phyloP scores from a whole-genome alignment of 345 rosid species.

The Pistacia atlantica region DNA sequence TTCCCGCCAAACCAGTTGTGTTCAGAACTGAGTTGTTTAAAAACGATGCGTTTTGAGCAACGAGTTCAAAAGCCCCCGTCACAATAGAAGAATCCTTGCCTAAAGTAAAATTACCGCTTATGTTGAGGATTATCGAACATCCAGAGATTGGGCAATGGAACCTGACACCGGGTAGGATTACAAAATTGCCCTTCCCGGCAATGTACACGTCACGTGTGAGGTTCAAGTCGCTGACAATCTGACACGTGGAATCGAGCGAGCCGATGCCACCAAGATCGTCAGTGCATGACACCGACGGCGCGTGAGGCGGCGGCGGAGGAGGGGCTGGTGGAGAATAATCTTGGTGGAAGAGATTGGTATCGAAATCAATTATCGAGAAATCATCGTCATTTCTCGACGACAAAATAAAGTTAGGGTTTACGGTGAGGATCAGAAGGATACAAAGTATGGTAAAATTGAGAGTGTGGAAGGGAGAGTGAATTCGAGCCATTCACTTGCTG shows the following conservation, averaged over 20 bases:
- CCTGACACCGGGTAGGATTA: constrained; percentile 68
- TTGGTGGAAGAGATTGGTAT: constrained; percentile 61
- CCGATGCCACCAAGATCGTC: constrained; percentile 96
- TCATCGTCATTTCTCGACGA: constrained; percentile 30
- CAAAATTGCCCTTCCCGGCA: constrained; percentile 80
- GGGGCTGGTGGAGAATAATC: constrained; percentile 98
- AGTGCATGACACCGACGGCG: constrained; percentile 82
- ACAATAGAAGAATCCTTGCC: constrained; percentile 66
- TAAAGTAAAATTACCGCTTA: constrained; percentile 76
- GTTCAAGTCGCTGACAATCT: constrained; percentile 82
- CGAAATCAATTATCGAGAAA: constrained; percentile 48
- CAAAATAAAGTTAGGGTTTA: constrained; percentile 33
- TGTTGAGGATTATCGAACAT: constrained; percentile 71
- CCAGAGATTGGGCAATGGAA: constrained; percentile 69
- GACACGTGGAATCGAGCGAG: constrained; percentile 75
- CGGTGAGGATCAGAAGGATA: constrained; percentile 31
- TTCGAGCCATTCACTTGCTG: constrained; percentile 60
- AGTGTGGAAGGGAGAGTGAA: constrained; percentile 27
- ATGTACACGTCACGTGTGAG: constrained; percentile 84
- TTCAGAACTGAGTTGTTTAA: constrained; percentile 63
- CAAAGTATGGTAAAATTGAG: constrained; percentile 30
- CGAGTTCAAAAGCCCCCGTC: constrained; percentile 69
- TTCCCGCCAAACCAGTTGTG: constrained; percentile 83
- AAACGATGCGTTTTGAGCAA: constrained; percentile 72
- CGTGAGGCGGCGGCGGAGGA: constrained; percentile 94